Evolutionary conservation across 83 land plant genomes (phyloP), one percentile per base, ranked within the genome.

Genomic region (Picea abies): DNA sequence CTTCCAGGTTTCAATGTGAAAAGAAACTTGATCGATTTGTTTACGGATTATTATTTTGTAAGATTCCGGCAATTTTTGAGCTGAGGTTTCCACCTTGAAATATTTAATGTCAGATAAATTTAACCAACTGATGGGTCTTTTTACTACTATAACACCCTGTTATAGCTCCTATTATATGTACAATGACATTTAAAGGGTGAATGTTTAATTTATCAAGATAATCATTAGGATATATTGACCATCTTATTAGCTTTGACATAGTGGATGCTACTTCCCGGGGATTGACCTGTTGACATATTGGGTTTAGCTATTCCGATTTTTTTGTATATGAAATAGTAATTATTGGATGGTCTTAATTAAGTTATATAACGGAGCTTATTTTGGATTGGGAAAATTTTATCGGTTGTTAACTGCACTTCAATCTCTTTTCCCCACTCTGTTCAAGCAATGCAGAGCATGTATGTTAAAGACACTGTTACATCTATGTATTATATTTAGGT

Each of bases 11-110:
- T 22, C 16, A 5, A 37, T 56, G 14, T 76, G 49, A 23, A 22
- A n/a, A 25, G 79, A 56, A 56, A 26, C 79, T 76, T 76, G 15
- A 58, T 16, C 63, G 60, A 76, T 76, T 56, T 25, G 29, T 76
- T 76, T 26, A 76, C 60, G 35, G 62, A 76, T 76, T 52, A 56
- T 76, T 76, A 29, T 56, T 56, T 76, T 56, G 61, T 76, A 76
- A 76, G 61, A 76, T 76, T 76, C n/a, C 60, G 61, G 29, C 79
- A 76, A 76, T 52, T 76, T 56, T 56, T 37, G 79, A 56, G 32
- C 61, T 20, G 4, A 56, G 47, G 44, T 25, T 76, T 56, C n/a
- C 61, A 56, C 29, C 58, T 47, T 47, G 29, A 75, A 75, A 75
- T 75, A 75, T 47, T 67, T 29, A 25, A 52, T 52, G 26, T 4